These are phyloP conservation scores for Dothistroma pini DNA, from an alignment of 2,329 filamentous ascomycete genomes.

Conservation along the genomic window DNA sequence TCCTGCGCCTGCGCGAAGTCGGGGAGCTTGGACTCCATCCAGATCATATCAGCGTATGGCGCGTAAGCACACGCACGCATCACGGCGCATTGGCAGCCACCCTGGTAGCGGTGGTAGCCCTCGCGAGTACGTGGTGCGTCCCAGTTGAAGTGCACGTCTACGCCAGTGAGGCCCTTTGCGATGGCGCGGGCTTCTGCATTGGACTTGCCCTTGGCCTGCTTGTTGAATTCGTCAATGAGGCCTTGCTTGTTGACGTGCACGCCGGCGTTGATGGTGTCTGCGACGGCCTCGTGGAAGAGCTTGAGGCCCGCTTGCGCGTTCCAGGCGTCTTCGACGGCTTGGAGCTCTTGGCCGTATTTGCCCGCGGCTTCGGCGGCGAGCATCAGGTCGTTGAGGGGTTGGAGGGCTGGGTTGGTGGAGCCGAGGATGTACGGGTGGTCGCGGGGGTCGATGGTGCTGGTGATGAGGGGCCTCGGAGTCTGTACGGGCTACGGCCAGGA, in stretches of 20 bases:
- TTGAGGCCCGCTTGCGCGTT: constrained; percentile 71
- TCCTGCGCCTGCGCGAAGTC: constrained; percentile 88
- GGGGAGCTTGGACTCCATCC: constrained; percentile 99
- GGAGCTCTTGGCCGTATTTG: constrained; percentile 74
- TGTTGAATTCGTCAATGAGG: constrained; percentile 64
- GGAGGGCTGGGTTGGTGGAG: constrained; percentile 76
- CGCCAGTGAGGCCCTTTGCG: constrained; percentile 71
- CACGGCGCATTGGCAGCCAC: constrained; percentile 85
- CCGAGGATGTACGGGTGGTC: constrained; percentile 94
- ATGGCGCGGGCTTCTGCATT: constrained; percentile 76
- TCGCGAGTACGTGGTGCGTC: constrained; percentile 88
- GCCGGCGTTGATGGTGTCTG: constrained; percentile 71
- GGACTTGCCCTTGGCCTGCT: constrained; percentile 73
- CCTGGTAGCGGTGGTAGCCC: constrained; percentile 90
- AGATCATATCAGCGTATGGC: constrained; percentile 92
- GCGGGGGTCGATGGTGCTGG: constrained; percentile 89
- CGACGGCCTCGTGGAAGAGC: constrained; percentile 87
- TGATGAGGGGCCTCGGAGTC: constrained; percentile 96
- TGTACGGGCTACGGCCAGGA: constrained; percentile 87
- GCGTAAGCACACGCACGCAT: constrained; percentile 91
- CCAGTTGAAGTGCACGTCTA: constrained; percentile 91
- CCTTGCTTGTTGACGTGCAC: constrained; percentile 64
- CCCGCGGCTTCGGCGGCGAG: constrained; percentile 75
- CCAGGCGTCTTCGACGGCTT: constrained; percentile 92
- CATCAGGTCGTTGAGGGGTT: constrained; percentile 90